Evolutionary conservation across 768 basidiomycete species (phyloP).

Genomic region (Leccinum subtestaceum): DNA sequence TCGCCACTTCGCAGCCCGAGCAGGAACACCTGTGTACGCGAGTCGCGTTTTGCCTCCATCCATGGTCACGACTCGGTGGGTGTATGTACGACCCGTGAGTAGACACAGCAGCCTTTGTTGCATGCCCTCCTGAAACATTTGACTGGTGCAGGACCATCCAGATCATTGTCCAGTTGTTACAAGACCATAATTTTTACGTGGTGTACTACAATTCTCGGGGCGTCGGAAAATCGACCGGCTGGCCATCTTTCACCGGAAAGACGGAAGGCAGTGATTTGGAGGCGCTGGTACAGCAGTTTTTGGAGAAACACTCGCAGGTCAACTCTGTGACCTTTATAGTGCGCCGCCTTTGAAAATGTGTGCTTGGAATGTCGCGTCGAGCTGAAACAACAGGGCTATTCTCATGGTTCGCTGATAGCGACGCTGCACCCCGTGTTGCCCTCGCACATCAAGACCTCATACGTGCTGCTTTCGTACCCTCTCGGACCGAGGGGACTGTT

Average conservation of each 20-base stretch:
- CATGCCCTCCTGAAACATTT: background rate
- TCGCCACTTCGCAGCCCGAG: conserved; percentile 33
- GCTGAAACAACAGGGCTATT: conserved; percentile 64
- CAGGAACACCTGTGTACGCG: conserved; percentile 32
- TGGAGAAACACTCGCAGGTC: conserved; percentile 42
- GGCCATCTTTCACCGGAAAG: conserved; percentile 69
- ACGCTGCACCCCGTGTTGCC: conserved; percentile 60
- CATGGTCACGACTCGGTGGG: conserved; percentile 86
- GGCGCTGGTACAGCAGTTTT: conserved; percentile 56
- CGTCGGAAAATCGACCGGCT: conserved; percentile 70
- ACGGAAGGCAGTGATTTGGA: conserved; percentile 69
- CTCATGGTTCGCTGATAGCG: conserved; percentile 72
- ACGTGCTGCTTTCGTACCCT: conserved; percentile 77
- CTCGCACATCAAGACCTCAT: conserved; percentile 50
- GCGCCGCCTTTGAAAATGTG: conserved; percentile 24
- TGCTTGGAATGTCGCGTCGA: conserved; percentile 5
- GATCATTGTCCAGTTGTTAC: conserved; percentile 44
- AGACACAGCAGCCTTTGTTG: background rate
- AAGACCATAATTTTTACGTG: conserved; percentile 50
- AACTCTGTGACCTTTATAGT: conserved; percentile 59
- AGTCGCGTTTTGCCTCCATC: conserved; percentile 72
- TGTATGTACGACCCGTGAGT: conserved; percentile 74
- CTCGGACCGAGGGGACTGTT: conserved; percentile 63
- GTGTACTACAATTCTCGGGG: conserved; percentile 77
- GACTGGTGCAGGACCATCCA: conserved; percentile 32